Evolutionary conservation across 257 asterid species (phyloP), one percentile per base, ranked within the genome.

Genomic region (Gentiana dahurica): DNA sequence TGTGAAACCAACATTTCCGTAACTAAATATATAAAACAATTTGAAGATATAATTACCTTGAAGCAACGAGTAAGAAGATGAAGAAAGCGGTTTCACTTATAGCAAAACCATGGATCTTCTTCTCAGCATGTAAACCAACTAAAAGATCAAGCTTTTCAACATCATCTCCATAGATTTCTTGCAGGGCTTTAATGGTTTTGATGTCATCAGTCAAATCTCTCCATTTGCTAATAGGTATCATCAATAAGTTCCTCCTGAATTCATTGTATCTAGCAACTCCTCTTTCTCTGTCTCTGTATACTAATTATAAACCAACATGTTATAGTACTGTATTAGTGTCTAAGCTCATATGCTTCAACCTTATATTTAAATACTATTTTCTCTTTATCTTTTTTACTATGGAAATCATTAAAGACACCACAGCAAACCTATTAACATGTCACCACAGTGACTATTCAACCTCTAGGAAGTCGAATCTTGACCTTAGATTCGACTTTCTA

Each of bases 221-320:
- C 72, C 76, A 66, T 33, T 36, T 36, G 59, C 62, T 65, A 39
- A 71, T 62, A 8, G 72, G 76, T 34, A 58, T 51, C 66, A 62
- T 61, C 64, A 71, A 60, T 63, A 71, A 36, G 69, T 62, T 62
- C 62, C 69, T 65, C 48, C 72, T 51, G 44, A 71, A 71, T 51
- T 71, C 72, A 3, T 71, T 71, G 66, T 66, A 71, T 3, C 76
- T 53, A 1, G 76, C 51, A 13, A 66, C 66, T 34, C 72, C 69
- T 39, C 76, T 71, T 39, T 71, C 76, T 54, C 76, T 59, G 49
- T 71, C 72, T 62, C 76, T 71, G 34, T 71, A 71, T 65, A 71
- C 72, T 71, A 47, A 56, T 41, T 41, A 24, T 43, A 1, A 50
- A 60, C 12, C 39, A 44, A 54, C 4, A 53, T 51, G 45, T 60